Evolutionary conservation across 768 basidiomycete genomes (phyloP).

Genomic region (Podaxis sp.): DNA sequence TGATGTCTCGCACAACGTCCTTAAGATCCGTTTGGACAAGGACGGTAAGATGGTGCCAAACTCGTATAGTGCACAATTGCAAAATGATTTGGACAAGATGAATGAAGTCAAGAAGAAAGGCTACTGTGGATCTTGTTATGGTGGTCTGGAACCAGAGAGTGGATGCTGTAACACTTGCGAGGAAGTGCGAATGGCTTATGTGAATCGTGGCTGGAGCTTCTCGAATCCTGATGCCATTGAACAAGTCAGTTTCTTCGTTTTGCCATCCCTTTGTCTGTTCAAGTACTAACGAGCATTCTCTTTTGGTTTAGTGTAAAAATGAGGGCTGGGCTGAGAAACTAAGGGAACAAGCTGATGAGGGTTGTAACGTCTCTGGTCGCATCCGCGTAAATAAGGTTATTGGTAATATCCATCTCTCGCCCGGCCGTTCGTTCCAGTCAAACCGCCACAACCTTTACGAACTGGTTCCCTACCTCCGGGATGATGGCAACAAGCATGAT

Average conservation of each 20-base stretch:
- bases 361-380: constrained; percentile 90
- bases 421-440: constrained; percentile 93
- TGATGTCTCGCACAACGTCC: constrained; percentile 85
- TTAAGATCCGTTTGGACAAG: constrained; percentile 75
- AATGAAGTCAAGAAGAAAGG: constrained; percentile 55
- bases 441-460: constrained; percentile 79
- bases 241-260: constrained; percentile 57
- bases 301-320: constrained; percentile 65
- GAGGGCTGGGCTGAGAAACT: constrained; percentile 97
- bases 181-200: constrained; percentile 87
- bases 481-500: constrained; percentile 87
- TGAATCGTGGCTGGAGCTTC: constrained; percentile 95
- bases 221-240: constrained; percentile 86
- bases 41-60: constrained; percentile 60
- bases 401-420: constrained; percentile 93
- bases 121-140: constrained; percentile 97
- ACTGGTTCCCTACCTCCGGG: constrained; percentile 91
- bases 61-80: constrained; percentile 59
- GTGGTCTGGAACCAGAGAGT: constrained; percentile 68
- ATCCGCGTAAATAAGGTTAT: constrained; percentile 97
- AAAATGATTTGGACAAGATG: constrained; percentile 86
- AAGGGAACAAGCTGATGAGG: constrained; percentile 88
- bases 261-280: not conserved
- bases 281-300: not conserved
- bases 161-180: constrained; percentile 98